Evolutionary conservation across 2,329 filamentous ascomycete genomes (phyloP).

Genomic region (Talaromyces sp.): DNA sequence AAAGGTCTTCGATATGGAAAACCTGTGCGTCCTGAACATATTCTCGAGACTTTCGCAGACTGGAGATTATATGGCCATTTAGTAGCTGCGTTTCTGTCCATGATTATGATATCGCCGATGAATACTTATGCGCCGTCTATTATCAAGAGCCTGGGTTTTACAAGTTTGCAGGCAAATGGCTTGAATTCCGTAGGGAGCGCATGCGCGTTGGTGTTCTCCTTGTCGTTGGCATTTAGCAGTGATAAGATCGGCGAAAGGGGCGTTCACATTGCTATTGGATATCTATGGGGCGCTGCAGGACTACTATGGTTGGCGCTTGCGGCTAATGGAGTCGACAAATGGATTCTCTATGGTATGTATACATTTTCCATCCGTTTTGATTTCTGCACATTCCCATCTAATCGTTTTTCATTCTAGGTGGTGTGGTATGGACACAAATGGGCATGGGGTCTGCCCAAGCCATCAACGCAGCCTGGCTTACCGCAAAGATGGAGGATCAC

Average conservation of each 20-base stretch:
- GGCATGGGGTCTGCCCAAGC: slow-evolving; percentile 23
- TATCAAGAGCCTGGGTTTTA: slow-evolving; percentile 50
- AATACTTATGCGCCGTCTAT: slow-evolving; percentile 53
- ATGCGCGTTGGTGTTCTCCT: slow-evolving; percentile 19
- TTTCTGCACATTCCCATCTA: background rate
- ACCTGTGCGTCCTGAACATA: slow-evolving; percentile 3
- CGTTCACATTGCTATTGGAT: slow-evolving; percentile 24
- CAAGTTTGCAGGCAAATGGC: slow-evolving; percentile 46
- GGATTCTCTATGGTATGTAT: slow-evolving; percentile 20
- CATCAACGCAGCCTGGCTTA: slow-evolving; percentile 26
- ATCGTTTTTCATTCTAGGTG: slow-evolving; percentile 18
- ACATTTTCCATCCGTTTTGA: background rate
- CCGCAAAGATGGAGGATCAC: slow-evolving; percentile 26
- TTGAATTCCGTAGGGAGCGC: slow-evolving; percentile 49
- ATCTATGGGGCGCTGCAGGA: slow-evolving; percentile 23
- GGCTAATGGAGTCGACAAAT: slow-evolving; percentile 22
- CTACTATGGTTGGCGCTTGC: slow-evolving; percentile 25
- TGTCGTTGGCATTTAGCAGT: slow-evolving; percentile 23
- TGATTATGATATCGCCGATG: slow-evolving; percentile 19
- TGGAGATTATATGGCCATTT: slow-evolving; percentile 18
- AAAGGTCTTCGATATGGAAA: slow-evolving; percentile 12
- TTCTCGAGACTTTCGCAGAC: slow-evolving; percentile 13
- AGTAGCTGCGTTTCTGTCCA: slow-evolving; percentile 16
- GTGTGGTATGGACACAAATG: slow-evolving; percentile 25
- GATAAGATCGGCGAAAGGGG: slow-evolving; percentile 22